Evolutionary conservation across 306 rosid species (phyloP).

Genomic region (Lathyrus aphaca): DNA sequence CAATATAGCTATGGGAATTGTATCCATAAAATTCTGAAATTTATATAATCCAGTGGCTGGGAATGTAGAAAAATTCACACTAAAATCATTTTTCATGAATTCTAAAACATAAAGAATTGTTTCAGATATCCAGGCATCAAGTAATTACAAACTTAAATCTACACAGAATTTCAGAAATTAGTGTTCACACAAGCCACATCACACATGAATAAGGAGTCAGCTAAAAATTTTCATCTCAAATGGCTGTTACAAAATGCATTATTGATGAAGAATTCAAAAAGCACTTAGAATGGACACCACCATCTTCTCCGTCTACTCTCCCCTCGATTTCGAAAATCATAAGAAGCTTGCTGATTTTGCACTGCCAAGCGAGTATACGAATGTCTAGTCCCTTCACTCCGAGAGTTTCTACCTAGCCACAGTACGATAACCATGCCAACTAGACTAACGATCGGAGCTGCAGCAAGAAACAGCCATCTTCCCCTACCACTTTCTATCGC

Average conservation of each 20-base stretch:
- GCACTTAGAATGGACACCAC: conserved; percentile 77
- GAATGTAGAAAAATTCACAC: neutral
- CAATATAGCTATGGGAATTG: too few species aligned
- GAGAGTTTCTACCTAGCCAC: conserved; percentile 84
- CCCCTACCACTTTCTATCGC: conserved; percentile 56
- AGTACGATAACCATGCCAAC: conserved; percentile 80
- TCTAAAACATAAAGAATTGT: conserved; percentile 19
- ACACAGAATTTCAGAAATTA: conserved; percentile 35
- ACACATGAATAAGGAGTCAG: conserved; percentile 37
- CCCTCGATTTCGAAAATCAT: conserved; percentile 56
- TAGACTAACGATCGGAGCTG: conserved; percentile 88
- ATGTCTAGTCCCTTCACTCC: conserved; percentile 48
- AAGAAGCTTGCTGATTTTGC: conserved; percentile 46
- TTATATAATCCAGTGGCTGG: neutral
- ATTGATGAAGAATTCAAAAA: conserved; percentile 29
- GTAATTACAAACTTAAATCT: conserved; percentile 34
- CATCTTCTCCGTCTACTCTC: conserved; percentile 80
- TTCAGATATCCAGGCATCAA: conserved; percentile 9
- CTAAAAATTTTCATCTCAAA: conserved; percentile 38
- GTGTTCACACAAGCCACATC: conserved; percentile 39
- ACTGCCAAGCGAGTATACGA: conserved; percentile 31
- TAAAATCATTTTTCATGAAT: neutral
- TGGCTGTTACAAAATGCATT: conserved; percentile 29
- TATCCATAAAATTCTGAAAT: too few species aligned
- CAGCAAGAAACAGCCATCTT: conserved; percentile 82